These are phyloP conservation scores for Serendipita sp. DNA, from an alignment of 768 basidiomycete species.

Conservation along the genomic window DNA sequence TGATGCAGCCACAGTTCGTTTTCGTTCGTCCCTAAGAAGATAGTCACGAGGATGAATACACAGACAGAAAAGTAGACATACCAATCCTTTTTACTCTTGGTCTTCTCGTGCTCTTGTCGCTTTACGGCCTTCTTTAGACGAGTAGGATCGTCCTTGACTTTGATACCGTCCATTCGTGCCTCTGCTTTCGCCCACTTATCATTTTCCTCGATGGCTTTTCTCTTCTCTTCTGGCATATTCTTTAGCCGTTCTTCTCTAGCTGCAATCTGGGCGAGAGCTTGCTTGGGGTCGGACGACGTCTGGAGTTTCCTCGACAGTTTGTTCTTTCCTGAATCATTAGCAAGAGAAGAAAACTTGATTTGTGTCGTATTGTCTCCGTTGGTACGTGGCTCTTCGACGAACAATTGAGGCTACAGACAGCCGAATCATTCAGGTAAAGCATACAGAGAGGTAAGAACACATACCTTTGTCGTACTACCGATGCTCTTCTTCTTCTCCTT, in stretches of 20 bases:
- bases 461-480: constrained; percentile 39
- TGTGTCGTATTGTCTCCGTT: constrained; percentile 25
- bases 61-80: constrained; percentile 17
- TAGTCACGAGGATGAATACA: constrained; percentile 2
- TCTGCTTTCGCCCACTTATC: constrained; percentile 86
- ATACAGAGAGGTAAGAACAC: constrained; percentile 8
- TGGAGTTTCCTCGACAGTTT: constrained; percentile 38
- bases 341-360: constrained; percentile 51
- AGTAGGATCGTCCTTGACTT: constrained; percentile 73
- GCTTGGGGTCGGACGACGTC: constrained; percentile 62
- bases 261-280: constrained; percentile 68
- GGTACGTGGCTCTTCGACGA: constrained; percentile 39
- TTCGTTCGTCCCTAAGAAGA: constrained; percentile 63
- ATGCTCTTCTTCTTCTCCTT: constrained; percentile 18
- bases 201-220: constrained; percentile 60
- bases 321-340: constrained; percentile 23
- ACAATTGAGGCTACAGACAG: constrained; percentile 40
- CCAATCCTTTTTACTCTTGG: constrained; percentile 74
- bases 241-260: constrained; percentile 65
- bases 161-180: constrained; percentile 74
- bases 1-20: constrained; percentile 52
- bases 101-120: constrained; percentile 80
- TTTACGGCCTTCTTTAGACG: constrained; percentile 87
- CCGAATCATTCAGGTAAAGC: background rate
- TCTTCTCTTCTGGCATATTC: constrained; percentile 64